Evolutionary conservation across 2,329 filamentous ascomycete species (phyloP).

Genomic region (Cordyceps fumosorosea): DNA sequence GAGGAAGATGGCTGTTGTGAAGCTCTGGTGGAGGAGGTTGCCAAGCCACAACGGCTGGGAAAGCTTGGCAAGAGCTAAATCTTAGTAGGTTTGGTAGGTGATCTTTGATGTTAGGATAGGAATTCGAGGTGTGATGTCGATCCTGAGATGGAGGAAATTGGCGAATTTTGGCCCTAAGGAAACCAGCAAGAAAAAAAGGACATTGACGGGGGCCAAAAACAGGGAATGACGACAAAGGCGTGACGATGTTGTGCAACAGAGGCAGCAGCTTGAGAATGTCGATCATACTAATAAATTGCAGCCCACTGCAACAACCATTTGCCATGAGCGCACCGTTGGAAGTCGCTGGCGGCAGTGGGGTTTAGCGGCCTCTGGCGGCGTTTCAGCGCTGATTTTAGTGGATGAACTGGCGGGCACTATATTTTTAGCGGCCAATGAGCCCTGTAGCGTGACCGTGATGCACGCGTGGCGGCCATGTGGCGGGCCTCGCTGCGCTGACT

Average conservation of each 20-base stretch:
- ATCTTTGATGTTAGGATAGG: background rate
- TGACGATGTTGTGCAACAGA: background rate
- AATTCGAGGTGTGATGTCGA: background rate
- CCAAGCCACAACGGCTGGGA: conserved; percentile 6
- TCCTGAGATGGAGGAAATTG: too few species aligned
- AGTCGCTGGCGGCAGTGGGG: background rate
- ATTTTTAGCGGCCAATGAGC: background rate
- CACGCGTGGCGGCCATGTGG: background rate
- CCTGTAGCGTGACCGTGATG: background rate
- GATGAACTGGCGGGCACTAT: background rate
- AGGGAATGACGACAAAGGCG: conserved; percentile 9
- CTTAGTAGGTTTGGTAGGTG: background rate
- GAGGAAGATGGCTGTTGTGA: background rate
- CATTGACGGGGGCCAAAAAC: background rate
- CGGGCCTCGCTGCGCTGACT: background rate
- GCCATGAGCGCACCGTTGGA: background rate
- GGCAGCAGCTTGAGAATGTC: background rate
- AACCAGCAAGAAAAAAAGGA: background rate
- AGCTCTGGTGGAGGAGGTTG: background rate
- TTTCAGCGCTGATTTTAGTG: background rate
- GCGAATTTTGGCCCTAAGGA: background rate
- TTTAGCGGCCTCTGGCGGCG: background rate
- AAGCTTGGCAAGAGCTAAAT: conserved; percentile 9
- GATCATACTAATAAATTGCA: conserved; percentile 1
- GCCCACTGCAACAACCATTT: too few species aligned